Evolutionary conservation across 2,329 filamentous ascomycete genomes (phyloP).

Genomic region (Trichoderma afroharzianum): DNA sequence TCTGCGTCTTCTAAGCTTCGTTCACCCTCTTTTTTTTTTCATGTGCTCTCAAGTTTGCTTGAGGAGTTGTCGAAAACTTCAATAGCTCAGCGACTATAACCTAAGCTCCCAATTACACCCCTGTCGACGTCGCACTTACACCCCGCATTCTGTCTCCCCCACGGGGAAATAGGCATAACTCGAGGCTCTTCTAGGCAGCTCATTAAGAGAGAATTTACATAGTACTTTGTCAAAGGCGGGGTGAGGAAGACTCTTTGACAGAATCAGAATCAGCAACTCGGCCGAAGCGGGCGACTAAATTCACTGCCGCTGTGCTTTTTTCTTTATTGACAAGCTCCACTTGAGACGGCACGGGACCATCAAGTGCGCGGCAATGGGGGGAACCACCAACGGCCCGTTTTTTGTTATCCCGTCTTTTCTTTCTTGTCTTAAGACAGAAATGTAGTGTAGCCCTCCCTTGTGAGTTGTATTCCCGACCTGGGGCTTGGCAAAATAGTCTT

Average conservation of each 20-base stretch:
- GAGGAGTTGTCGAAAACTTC: not conserved
- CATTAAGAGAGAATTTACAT: not conserved
- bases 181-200: constrained; percentile 11
- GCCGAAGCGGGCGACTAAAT: not conserved
- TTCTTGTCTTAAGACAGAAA: not conserved
- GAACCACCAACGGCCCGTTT: not conserved
- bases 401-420: too few relatives aligned
- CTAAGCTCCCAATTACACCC: not conserved
- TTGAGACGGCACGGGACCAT: not conserved
- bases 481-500: not conserved
- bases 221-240: not conserved
- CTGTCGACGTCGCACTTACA: not conserved
- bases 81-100: not conserved
- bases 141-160: constrained; percentile 16
- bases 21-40: not conserved
- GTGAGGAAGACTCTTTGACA: not conserved
- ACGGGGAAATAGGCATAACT: constrained; percentile 8
- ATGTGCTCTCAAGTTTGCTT: not conserved
- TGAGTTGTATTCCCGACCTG: not conserved
- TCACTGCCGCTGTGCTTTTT: not conserved
- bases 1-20: not conserved
- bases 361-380: not conserved
- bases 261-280: not conserved
- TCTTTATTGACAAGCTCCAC: constrained; percentile 9
- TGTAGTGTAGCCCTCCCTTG: not conserved